Percentiles rank a stretch among this genome's conserved stretches.
phyloP scores from a whole-genome alignment of 2,329 filamentous ascomycete species.

The Akanthomyces lecanii region DNA sequence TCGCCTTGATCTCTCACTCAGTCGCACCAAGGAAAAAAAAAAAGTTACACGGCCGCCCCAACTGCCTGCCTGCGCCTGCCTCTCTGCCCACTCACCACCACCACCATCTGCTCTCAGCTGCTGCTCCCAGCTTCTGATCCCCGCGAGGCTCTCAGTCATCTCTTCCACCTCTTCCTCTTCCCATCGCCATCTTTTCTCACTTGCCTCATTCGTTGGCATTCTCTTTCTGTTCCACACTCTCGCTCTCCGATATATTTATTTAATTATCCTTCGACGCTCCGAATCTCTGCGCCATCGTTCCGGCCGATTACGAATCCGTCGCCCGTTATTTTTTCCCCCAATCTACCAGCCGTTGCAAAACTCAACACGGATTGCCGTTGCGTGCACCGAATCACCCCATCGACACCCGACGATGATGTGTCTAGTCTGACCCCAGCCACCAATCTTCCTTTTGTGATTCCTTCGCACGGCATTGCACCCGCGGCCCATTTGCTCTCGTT shows the following conservation, averaged over 20 bases:
- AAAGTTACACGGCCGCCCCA: not conserved
- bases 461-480: not conserved
- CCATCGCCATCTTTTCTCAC: slow-evolving; percentile 2
- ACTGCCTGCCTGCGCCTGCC: not conserved
- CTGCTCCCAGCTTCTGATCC: not conserved
- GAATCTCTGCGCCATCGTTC: not conserved
- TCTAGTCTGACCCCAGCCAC: not conserved
- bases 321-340: not conserved
- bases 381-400: not conserved
- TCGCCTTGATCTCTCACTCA: no score
- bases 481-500: not conserved
- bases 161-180: not conserved
- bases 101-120: not conserved
- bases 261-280: not conserved
- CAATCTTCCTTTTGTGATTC: not conserved
- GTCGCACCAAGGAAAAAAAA: not conserved
- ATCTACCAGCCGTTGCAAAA: not conserved
- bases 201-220: not conserved
- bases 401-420: not conserved
- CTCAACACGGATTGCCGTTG: not conserved
- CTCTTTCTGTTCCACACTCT: not conserved
- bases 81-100: not conserved
- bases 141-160: not conserved
- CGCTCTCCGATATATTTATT: not conserved
- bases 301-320: not conserved